Base-by-base conservation (phyloP, 306 rosid species). In the Boehmeria nivea region DNA sequence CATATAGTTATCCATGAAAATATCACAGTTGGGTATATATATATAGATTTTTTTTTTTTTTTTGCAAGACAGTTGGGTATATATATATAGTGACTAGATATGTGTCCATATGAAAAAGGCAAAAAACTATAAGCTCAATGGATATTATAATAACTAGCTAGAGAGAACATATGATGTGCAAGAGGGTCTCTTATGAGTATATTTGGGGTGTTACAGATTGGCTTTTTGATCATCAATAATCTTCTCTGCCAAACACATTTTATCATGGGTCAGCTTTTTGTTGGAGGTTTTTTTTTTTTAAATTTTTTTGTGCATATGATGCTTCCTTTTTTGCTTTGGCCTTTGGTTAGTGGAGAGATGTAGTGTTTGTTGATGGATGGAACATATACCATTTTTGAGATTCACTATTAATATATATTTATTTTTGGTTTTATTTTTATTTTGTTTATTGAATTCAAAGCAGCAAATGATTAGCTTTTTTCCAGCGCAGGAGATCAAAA, bases 401-500 rank as follows among this genome's bases (percentile, higher is more conserved):
- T 80, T 74, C 82, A 77, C 70, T 67, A 67, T 49, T 53, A 52
- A 15, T 51, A 51, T 51, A n/a, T 43, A n/a, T 43, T 6, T 44
- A 18, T 17, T 43, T 16, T 78, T 36, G 64, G 79, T 73, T 79
- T 76, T 78, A 79, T 69, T 66, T 57, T 57, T 56, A 42, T 61
- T 53, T 19, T 4, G 68, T 63, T 77, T 63, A 78, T 73, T 73
- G 79, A 77, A 67, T 77, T 78, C 80, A 83, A 82, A 73, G 71
- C 56, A 34, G 20, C 76, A 78, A 83, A 80, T 86, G 80, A 86
- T 83, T 86, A 82, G 75, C 70, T 67, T 67, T 64, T 72, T 58
- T 58, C 5, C 65, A 59, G 16, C 22, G 12, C 33, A 11, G 51
- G 19, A 56, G 45, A 40, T 40, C 45, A 24, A 17, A 12, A 36